Evolutionary conservation across 2,329 filamentous ascomycete genomes (phyloP).

Genomic region (Aspergillus sp.): DNA sequence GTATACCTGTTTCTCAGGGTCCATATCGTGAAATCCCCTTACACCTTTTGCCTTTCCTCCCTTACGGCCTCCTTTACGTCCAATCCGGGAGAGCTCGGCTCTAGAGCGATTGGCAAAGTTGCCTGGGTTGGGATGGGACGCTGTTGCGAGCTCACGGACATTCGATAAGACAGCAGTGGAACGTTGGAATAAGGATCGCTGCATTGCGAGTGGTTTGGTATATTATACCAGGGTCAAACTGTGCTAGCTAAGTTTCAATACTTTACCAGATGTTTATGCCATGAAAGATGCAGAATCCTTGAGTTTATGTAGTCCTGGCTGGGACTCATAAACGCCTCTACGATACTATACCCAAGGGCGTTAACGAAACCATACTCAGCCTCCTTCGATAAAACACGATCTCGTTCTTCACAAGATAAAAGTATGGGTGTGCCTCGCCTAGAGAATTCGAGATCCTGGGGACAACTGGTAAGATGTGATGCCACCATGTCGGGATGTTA

Average conservation of each 20-base stretch:
- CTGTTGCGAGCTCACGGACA: constrained; percentile 9
- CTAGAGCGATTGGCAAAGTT: constrained; percentile 31
- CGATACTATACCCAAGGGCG: too few species aligned
- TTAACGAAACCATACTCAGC: not conserved
- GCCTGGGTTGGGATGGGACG: constrained; percentile 24
- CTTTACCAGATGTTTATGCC: too few species aligned
- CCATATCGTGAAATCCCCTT: constrained; percentile 23
- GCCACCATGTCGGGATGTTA: too few species aligned
- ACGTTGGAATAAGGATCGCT: not conserved
- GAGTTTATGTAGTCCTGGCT: too few species aligned
- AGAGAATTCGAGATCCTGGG: not conserved
- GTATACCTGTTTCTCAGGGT: constrained; percentile 24
- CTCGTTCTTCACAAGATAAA: not conserved
- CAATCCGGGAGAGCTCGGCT: constrained; percentile 19
- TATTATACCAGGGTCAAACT: too few species aligned
- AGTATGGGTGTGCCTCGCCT: not conserved
- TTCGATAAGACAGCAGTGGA: not conserved
- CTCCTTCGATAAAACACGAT: not conserved
- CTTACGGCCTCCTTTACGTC: constrained; percentile 21
- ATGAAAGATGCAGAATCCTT: too few species aligned
- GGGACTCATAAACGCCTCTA: too few species aligned
- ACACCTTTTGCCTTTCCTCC: constrained; percentile 21
- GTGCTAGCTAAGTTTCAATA: too few species aligned
- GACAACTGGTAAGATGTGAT: not conserved
- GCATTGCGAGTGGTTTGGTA: not conserved